These are phyloP conservation scores for Cucurbita moschata DNA, from an alignment of 306 rosid species.

Conservation along the genomic window DNA sequence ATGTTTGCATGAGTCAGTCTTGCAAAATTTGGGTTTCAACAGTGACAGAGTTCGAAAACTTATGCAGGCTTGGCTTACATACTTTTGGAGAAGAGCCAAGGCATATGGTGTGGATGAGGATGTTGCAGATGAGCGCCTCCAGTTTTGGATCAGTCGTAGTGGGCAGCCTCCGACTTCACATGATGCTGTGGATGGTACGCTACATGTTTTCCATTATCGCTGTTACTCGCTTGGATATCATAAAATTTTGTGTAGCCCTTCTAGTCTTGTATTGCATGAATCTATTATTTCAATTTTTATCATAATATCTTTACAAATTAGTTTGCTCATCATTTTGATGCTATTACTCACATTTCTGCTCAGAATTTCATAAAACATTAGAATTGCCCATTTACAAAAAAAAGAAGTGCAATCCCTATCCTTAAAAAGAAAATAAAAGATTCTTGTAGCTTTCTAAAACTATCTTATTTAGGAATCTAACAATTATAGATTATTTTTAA, in stretches of 20 bases:
- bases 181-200: constrained; percentile 79
- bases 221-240: neutral
- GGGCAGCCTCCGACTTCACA: constrained; percentile 75
- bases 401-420: neutral
- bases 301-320: neutral
- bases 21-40: neutral
- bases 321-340: neutral
- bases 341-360: neutral
- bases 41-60: neutral
- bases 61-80: constrained; percentile 70
- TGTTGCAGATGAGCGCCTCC: constrained; percentile 82
- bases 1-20: neutral
- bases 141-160: constrained; percentile 62
- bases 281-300: neutral
- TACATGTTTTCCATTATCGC: constrained; percentile 17
- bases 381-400: neutral
- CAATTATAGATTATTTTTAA: neutral
- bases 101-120: constrained; percentile 79
- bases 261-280: neutral
- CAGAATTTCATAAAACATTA: neutral
- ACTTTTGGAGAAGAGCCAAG: constrained; percentile 95
- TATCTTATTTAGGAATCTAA: neutral
- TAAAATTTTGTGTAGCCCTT: neutral
- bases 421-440: neutral
- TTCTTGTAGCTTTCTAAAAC: neutral